Evolutionary conservation across 2,329 filamentous ascomycete species (phyloP).

Genomic region (Neonectria ditissima): DNA sequence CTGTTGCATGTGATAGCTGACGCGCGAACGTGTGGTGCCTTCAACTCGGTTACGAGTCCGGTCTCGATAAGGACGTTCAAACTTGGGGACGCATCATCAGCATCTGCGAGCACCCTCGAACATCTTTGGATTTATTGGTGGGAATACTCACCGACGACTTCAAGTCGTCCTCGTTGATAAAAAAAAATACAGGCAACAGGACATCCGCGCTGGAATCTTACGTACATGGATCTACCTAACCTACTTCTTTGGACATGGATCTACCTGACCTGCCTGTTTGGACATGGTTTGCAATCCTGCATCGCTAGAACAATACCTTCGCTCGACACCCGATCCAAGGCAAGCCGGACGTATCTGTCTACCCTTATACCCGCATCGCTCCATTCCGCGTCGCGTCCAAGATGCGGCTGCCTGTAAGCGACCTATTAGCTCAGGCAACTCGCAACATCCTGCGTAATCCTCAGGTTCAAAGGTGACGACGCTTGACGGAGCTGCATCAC

Average conservation of each 20-base stretch:
- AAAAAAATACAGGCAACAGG: neutral
- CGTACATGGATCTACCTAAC: neutral
- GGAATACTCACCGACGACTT: neutral
- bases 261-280: neutral
- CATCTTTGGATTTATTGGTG: neutral
- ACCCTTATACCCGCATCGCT: neutral
- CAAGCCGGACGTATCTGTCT: neutral
- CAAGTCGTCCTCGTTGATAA: neutral
- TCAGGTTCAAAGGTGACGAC: neutral
- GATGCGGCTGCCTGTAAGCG: neutral
- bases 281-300: neutral
- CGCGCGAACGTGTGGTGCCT: too few relatives aligned
- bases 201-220: neutral
- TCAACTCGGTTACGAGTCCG: too few relatives aligned
- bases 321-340: too few relatives aligned
- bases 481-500: neutral
- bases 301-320: neutral
- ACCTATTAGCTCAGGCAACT: neutral
- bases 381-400: neutral
- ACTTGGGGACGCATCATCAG: neutral
- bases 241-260: conserved; percentile 1
- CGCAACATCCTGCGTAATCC: neutral
- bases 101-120: neutral
- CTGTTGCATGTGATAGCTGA: too few relatives aligned
- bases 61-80: neutral